phyloP scores from a whole-genome alignment of 306 rosid species.

The Abrus precatorius region DNA sequence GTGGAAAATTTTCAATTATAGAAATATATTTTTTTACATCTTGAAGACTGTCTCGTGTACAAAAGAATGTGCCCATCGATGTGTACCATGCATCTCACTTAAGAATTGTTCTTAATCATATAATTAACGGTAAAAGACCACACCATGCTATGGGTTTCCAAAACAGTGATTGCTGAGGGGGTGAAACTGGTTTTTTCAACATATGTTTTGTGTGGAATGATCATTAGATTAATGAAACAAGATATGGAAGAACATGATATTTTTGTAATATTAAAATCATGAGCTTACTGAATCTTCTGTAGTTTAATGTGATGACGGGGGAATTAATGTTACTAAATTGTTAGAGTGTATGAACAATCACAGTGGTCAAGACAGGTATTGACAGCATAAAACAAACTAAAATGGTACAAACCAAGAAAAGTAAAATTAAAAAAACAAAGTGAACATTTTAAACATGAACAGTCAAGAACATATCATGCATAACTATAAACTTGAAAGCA shows the following conservation, averaged over 20 bases:
- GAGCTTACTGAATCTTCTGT: too few relatives aligned
- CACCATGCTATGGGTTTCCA: background rate
- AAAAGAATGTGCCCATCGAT: background rate
- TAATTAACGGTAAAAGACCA: background rate
- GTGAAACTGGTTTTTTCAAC: conserved; percentile 2
- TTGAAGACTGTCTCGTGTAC: background rate
- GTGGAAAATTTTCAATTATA: too few relatives aligned
- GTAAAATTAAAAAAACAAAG: background rate
- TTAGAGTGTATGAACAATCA: background rate
- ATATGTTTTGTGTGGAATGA: background rate
- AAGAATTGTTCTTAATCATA: background rate
- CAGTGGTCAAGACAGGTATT: background rate
- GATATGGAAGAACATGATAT: background rate
- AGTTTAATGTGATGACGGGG: background rate
- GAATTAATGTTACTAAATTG: background rate
- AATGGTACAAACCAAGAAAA: conserved; percentile 7
- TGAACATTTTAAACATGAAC: conserved; percentile 17
- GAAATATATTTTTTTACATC: too few relatives aligned
- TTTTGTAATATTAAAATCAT: too few relatives aligned
- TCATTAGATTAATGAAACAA: background rate
- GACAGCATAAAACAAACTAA: conserved; percentile 29
- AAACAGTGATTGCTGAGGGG: conserved; percentile 1
- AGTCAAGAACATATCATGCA: conserved; percentile 8
- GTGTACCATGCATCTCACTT: background rate
- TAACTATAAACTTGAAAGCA: background rate